Evolutionary conservation across 345 rosid genomes (phyloP), one percentile per base, ranked within the genome.

Genomic region (Brassica incana): DNA sequence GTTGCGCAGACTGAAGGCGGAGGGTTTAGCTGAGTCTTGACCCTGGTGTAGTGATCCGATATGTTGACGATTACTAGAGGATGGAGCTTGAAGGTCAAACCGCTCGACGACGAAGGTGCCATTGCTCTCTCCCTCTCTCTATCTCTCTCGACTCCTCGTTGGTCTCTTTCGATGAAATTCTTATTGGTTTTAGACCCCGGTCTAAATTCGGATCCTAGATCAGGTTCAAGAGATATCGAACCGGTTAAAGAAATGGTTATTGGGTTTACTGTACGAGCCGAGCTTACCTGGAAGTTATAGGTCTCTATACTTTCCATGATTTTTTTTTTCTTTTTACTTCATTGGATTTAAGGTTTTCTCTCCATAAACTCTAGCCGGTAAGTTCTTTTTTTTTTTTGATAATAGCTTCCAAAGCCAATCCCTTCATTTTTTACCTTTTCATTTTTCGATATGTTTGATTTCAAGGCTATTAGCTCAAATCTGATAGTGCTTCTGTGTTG

Each of bases 71-170:
- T 92, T 52, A 92, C 99, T 1, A 95, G 84, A 3, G 99, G 99
- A 40, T 95, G 99, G 2, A 95, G 85, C 94, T 95, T 92, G 91
- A 95, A 95, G 65, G 99, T 95, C 56, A 95, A 82, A 9, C 99
- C 99, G 81, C 99, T 92, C 85, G 97, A 87, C 23, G 97, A 95
- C 65, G 99, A 87, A n/a, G 92, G 89, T 80, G 97, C 97, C 99
- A 92, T 95, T 74, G 72, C 18, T 59, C 18, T 75, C 40, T 6
- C 25, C 1, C 40, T 75, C 76, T 36, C 59, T 14, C n/a, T 45
- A 32, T 75, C 76, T 36, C 59, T 14, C n/a, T 45, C 50, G 15
- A 45, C 32, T 4, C 52, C 76, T 36, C 45, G 15, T 8, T 12
- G 16, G 40, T 76, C 60, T 74, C 61, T 29, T 29, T 68, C 16